These are phyloP conservation scores for Prunus yedoensis DNA, from an alignment of 331 rosid genomes.

Conservation along the genomic window DNA sequence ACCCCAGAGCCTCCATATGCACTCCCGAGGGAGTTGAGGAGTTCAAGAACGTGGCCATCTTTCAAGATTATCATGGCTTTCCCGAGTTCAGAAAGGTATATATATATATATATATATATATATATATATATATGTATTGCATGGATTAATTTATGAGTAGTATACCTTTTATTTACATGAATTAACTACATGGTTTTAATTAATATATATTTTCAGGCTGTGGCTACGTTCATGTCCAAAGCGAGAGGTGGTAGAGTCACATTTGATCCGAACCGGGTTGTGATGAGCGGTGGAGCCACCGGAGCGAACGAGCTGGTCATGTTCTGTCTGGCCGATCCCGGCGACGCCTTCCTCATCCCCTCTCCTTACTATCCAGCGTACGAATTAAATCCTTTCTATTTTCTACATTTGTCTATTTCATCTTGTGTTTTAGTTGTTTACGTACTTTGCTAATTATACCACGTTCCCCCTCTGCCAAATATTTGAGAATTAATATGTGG, in stretches of 20 bases:
- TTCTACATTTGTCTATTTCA: constrained; percentile 3
- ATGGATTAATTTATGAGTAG: neutral
- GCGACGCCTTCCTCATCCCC: constrained; percentile 86
- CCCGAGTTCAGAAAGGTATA: constrained; percentile 63
- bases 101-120: too few relatives aligned
- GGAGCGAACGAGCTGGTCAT: constrained; percentile 80
- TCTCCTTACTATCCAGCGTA: constrained; percentile 94
- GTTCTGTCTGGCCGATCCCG: constrained; percentile 86
- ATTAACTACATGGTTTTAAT: too few relatives aligned
- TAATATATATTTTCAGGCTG: constrained; percentile 39
- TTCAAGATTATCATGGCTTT: constrained; percentile 90
- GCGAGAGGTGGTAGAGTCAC: constrained; percentile 74
- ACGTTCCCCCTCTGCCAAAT: neutral
- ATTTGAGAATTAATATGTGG: neutral
- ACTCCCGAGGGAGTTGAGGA: constrained; percentile 62
- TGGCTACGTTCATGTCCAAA: constrained; percentile 80
- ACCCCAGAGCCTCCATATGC: constrained; percentile 80
- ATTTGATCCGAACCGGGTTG: constrained; percentile 65
- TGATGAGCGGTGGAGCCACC: constrained; percentile 96
- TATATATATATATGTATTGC: too few relatives aligned
- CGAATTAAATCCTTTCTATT: neutral
- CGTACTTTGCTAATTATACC: neutral
- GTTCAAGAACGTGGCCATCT: constrained; percentile 64
- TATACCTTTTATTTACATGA: too few relatives aligned
- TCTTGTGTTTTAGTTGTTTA: neutral